Evolutionary conservation across 2,329 filamentous ascomycete species (phyloP).

Genomic region (Pyricularia sp.): DNA sequence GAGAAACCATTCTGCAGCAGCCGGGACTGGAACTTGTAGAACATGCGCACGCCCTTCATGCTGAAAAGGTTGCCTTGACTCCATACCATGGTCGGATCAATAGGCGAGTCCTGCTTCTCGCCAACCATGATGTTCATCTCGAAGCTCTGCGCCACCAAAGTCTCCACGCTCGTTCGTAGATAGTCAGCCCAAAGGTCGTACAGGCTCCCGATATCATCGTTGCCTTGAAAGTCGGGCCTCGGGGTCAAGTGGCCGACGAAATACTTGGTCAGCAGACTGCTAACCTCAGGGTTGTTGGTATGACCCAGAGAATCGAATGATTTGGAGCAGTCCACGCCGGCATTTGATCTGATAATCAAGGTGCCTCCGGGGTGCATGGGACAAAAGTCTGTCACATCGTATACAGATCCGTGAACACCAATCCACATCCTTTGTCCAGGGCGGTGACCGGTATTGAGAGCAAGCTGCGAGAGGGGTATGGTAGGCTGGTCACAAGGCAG

Average conservation of each 20-base stretch:
- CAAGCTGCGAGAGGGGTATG: slow-evolving; percentile 38
- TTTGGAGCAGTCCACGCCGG: slow-evolving; percentile 41
- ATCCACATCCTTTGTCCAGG: slow-evolving; percentile 38
- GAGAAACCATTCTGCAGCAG: slow-evolving; percentile 41
- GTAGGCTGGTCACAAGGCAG: slow-evolving; percentile 39
- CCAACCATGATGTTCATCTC: slow-evolving; percentile 42
- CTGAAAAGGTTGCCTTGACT: slow-evolving; percentile 35
- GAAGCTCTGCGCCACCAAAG: slow-evolving; percentile 41
- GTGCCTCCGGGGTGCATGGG: slow-evolving; percentile 45
- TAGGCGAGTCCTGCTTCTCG: slow-evolving; percentile 24
- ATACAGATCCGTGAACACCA: slow-evolving; percentile 40
- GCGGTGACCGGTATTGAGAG: slow-evolving; percentile 39
- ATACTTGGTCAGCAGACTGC: slow-evolving; percentile 42
- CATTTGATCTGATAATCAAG: slow-evolving; percentile 43
- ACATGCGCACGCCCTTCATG: slow-evolving; percentile 38
- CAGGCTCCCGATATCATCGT: slow-evolving; percentile 30
- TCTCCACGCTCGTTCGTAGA: slow-evolving; percentile 37
- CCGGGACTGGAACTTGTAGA: slow-evolving; percentile 42
- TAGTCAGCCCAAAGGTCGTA: slow-evolving; percentile 43
- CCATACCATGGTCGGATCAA: slow-evolving; percentile 33
- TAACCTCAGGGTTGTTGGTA: slow-evolving; percentile 44
- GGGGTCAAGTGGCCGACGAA: slow-evolving; percentile 41
- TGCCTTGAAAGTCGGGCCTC: slow-evolving; percentile 37
- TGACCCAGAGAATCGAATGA: slow-evolving; percentile 45
- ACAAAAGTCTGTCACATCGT: slow-evolving; percentile 43